These are phyloP conservation scores for Cordia subcordata DNA, from an alignment of 257 asterid genomes.

Conservation along the genomic window DNA sequence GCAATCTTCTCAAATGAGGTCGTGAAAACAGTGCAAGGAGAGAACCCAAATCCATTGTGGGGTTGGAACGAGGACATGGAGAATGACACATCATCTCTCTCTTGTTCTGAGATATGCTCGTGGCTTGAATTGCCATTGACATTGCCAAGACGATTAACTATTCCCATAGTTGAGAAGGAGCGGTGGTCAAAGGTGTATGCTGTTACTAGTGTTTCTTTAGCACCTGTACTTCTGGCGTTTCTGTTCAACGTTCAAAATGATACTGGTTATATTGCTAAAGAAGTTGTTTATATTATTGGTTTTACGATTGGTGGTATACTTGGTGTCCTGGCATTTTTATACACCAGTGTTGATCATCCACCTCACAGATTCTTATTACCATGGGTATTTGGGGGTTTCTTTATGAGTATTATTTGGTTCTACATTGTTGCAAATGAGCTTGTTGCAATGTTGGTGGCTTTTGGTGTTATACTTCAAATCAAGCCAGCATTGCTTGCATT, in stretches of 20 bases:
- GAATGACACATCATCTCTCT: slow-evolving; percentile 14
- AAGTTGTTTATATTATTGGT: slow-evolving; percentile 24
- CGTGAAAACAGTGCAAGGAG: slow-evolving; percentile 14
- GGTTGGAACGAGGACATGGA: slow-evolving; percentile 59
- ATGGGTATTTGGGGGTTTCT: slow-evolving; percentile 76
- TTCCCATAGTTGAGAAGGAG: slow-evolving; percentile 70
- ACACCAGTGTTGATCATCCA: slow-evolving; percentile 40
- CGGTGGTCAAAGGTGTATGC: slow-evolving; percentile 71
- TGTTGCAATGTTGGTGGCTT: slow-evolving; percentile 53
- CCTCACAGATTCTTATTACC: slow-evolving; percentile 46
- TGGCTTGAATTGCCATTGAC: slow-evolving; percentile 53
- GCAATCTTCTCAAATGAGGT: slow-evolving; percentile 51
- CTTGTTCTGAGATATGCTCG: slow-evolving; percentile 43
- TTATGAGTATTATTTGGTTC: slow-evolving; percentile 83
- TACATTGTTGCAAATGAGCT: slow-evolving; percentile 75
- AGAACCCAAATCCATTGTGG: slow-evolving; percentile 31
- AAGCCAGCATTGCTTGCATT: slow-evolving; percentile 54
- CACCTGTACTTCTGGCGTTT: slow-evolving; percentile 54
- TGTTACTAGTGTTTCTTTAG: slow-evolving; percentile 50
- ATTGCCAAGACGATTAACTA: slow-evolving; percentile 58
- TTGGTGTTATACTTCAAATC: slow-evolving; percentile 53
- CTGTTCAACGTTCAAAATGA: slow-evolving; percentile 39
- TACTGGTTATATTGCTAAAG: slow-evolving; percentile 6
- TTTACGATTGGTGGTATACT: slow-evolving; percentile 31
- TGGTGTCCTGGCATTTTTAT: slow-evolving; percentile 43